phyloP scores from a whole-genome alignment of 2,329 filamentous ascomycete genomes.

The Dothideomycetes sp. region DNA sequence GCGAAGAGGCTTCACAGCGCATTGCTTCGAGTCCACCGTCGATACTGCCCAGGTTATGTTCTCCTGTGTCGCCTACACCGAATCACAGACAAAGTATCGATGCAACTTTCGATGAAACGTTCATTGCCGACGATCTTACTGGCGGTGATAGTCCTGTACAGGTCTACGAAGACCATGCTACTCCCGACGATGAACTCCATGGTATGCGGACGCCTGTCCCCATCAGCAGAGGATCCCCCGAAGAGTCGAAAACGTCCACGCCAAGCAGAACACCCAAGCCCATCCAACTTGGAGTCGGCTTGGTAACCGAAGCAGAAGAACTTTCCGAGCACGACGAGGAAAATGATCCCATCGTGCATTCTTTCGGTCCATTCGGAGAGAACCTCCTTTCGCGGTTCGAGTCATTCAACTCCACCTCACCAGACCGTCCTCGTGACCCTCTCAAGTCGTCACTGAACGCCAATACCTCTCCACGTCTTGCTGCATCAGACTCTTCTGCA shows the following conservation, averaged over 20 bases:
- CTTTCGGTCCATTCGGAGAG: constrained; percentile 81
- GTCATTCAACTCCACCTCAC: constrained; percentile 61
- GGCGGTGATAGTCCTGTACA: constrained; percentile 40
- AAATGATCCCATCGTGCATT: constrained; percentile 86
- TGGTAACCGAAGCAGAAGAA: constrained; percentile 39
- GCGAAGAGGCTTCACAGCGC: constrained; percentile 14
- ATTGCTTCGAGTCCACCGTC: constrained; percentile 50
- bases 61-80: constrained; percentile 66
- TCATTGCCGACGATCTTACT: constrained; percentile 29
- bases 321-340: constrained; percentile 79
- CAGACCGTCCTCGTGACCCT: constrained; percentile 34
- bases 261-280: constrained; percentile 1
- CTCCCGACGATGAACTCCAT: constrained; percentile 36
- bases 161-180: constrained; percentile 63
- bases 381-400: constrained; percentile 75
- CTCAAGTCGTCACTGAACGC: constrained; percentile 15
- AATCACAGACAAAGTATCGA: constrained; percentile 29
- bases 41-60: constrained; percentile 53
- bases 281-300: constrained; percentile 2
- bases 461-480: constrained; percentile 11
- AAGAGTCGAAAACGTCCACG: constrained; percentile 1
- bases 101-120: constrained; percentile 24
- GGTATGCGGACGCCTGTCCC: constrained; percentile 9
- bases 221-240: background rate
- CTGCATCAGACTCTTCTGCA: constrained; percentile 7